phyloP scores from a whole-genome alignment of 2,329 filamentous ascomycete species.

The Xylaria sp. region DNA sequence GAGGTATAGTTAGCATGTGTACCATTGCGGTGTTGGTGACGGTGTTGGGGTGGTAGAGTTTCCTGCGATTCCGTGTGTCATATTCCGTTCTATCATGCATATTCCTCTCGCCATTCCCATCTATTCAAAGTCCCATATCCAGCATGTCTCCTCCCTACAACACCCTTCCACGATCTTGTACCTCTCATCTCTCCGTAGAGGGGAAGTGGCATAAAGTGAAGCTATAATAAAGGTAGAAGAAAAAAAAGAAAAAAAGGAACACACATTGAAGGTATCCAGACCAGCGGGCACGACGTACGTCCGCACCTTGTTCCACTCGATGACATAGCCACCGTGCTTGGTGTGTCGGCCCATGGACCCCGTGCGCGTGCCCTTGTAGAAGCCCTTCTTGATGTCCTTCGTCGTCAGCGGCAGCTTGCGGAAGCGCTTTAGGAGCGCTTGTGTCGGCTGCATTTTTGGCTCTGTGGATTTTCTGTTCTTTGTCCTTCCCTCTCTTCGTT shows the following conservation, averaged over 20 bases:
- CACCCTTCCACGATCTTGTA: neutral
- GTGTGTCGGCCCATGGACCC: conserved; percentile 89
- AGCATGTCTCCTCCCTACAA: neutral
- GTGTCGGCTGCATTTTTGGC: conserved; percentile 73
- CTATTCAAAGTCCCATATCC: neutral
- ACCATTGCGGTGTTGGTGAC: neutral
- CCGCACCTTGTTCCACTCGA: conserved; percentile 89
- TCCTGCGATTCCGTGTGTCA: too few relatives aligned
- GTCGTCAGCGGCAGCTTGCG: conserved; percentile 86
- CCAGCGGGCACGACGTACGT: conserved; percentile 84
- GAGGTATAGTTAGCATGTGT: conserved; percentile 22
- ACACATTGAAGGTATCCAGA: conserved; percentile 77
- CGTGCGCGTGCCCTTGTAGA: conserved; percentile 95
- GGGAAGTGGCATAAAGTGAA: neutral
- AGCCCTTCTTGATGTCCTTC: conserved; percentile 92
- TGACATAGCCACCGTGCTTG: conserved; percentile 82
- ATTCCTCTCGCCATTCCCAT: neutral
- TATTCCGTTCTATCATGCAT: neutral
- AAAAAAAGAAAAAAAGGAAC: conserved; percentile 34
- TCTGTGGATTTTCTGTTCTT: neutral
- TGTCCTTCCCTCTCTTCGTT: neutral
- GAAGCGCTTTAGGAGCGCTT: conserved; percentile 73
- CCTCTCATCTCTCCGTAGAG: neutral
- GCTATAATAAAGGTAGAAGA: neutral
- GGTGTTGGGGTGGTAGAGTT: neutral